Evolutionary conservation across 2,329 filamentous ascomycete species (phyloP).

Genomic region (Sclerotinia subarctica): DNA sequence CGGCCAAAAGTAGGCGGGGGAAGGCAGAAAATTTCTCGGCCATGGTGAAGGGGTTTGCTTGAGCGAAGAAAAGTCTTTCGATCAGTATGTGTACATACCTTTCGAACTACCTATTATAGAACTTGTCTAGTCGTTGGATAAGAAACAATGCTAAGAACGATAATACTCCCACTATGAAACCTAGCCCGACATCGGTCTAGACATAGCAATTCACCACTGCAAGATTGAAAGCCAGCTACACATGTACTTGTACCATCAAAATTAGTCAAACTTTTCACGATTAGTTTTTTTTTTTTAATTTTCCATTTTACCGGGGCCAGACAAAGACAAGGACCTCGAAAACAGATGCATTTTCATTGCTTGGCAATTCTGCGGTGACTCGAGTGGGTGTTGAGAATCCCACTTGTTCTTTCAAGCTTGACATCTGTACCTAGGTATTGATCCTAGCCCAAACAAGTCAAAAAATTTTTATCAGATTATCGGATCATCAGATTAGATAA

Average conservation of each 20-base stretch:
- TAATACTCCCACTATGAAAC: not conserved
- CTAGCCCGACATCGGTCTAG: conserved; percentile 5
- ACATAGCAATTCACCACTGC: not conserved
- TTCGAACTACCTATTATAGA: conserved; percentile 9
- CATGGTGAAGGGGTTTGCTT: conserved; percentile 11
- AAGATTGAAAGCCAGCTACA: not conserved
- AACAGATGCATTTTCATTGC: not conserved
- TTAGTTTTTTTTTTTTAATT: not conserved
- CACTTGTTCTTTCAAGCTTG: not conserved
- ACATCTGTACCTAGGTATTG: not conserved
- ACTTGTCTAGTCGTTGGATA: not conserved
- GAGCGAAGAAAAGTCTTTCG: not conserved
- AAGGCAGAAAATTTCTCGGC: conserved; percentile 22
- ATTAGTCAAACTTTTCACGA: conserved; percentile 8
- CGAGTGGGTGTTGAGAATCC: not conserved
- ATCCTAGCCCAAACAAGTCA: not conserved
- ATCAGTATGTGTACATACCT: not conserved
- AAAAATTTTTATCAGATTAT: conserved; percentile 17
- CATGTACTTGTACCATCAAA: not conserved
- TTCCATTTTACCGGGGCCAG: not conserved
- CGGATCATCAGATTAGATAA: conserved; percentile 26
- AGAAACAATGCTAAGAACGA: not conserved
- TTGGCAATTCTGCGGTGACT: not conserved
- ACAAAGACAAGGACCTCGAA: not conserved
- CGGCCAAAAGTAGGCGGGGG: conserved; percentile 25